These are phyloP conservation scores for Miscanthus lutarioriparius DNA, from an alignment of 176 grass and related monocot species.

Conservation along the genomic window DNA sequence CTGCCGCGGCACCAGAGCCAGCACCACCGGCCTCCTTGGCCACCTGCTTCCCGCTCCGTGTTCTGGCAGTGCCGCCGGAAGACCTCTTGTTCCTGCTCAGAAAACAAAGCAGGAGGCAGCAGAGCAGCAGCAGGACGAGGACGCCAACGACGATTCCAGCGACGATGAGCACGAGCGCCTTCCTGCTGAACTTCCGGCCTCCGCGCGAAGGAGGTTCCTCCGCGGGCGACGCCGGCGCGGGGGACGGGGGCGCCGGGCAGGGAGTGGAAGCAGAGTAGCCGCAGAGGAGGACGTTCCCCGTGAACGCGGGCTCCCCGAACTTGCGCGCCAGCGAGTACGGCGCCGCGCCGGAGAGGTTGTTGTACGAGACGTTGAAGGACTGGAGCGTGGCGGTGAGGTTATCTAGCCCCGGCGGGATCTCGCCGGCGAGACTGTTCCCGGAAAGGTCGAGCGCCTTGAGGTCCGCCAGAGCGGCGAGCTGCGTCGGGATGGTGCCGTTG, in stretches of 20 bases:
- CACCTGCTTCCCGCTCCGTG: slow-evolving; percentile 34
- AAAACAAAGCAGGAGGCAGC: slow-evolving; percentile 69
- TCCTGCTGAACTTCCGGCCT: slow-evolving; percentile 33
- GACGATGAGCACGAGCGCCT: slow-evolving; percentile 58
- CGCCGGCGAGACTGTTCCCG: slow-evolving; percentile 48
- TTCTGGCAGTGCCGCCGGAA: not conserved
- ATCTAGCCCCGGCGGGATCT: slow-evolving; percentile 52
- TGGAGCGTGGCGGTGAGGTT: slow-evolving; percentile 60
- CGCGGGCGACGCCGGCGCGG: slow-evolving; percentile 34
- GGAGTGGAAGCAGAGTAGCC: slow-evolving; percentile 53
- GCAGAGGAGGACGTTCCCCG: slow-evolving; percentile 66
- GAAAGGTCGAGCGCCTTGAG: slow-evolving; percentile 73
- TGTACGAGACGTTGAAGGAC: slow-evolving; percentile 65
- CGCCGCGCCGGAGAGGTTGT: slow-evolving; percentile 67
- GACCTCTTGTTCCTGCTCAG: slow-evolving; percentile 38
- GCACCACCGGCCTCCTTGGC: not conserved
- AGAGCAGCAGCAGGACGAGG: slow-evolving; percentile 59
- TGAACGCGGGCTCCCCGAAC: slow-evolving; percentile 61
- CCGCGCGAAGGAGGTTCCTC: not conserved
- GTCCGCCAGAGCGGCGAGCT: slow-evolving; percentile 46
- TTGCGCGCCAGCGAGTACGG: slow-evolving; percentile 49
- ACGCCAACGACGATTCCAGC: slow-evolving; percentile 39
- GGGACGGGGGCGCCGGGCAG: slow-evolving; percentile 41
- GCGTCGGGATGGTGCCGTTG: slow-evolving; percentile 46
- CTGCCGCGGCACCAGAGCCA: not conserved